These are phyloP conservation scores for Tubosaeta brunneosetosa DNA, from an alignment of 768 basidiomycete genomes.

Conservation along the genomic window DNA sequence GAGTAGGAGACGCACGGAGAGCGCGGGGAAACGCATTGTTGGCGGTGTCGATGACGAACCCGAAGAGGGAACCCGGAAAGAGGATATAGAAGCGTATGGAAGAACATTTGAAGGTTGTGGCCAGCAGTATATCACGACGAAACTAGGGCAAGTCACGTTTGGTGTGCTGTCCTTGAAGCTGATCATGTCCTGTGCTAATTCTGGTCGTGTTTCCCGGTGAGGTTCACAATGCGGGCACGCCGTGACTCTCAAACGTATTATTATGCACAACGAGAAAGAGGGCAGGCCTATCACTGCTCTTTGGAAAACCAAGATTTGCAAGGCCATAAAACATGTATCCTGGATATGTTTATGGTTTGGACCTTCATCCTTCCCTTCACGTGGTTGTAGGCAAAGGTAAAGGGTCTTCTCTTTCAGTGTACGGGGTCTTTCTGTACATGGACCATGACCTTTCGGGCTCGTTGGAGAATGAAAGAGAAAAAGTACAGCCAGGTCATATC, in stretches of 20 bases:
- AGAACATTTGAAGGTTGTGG: constrained; percentile 67
- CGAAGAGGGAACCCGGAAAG: constrained; percentile 50
- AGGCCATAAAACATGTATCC: constrained; percentile 80
- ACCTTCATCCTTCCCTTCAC: constrained; percentile 21
- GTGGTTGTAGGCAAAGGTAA: constrained; percentile 43
- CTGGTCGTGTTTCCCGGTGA: constrained; percentile 48
- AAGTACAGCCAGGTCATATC: constrained; percentile 77
- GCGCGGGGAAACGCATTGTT: constrained; percentile 20
- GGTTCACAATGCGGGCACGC: constrained; percentile 78
- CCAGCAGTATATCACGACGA: constrained; percentile 65
- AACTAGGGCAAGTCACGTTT: constrained; percentile 96
- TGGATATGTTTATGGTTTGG: constrained; percentile 89
- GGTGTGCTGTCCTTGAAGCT: constrained; percentile 47
- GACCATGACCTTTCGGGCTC: constrained; percentile 97
- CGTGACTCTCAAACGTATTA: constrained; percentile 90
- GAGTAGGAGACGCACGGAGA: constrained; percentile 22
- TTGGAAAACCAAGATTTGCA: constrained; percentile 95
- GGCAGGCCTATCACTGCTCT: constrained; percentile 96
- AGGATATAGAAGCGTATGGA: constrained; percentile 67
- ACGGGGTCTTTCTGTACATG: constrained; percentile 99
- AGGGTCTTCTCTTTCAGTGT: constrained; percentile 72
- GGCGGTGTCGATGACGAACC: constrained; percentile 26
- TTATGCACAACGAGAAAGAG: constrained; percentile 96
- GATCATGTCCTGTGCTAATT: constrained; percentile 4
- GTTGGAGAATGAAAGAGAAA: constrained; percentile 86